These are phyloP conservation scores for Achaetomium macrosporum DNA, from an alignment of 2,329 filamentous ascomycete species.

Conservation along the genomic window DNA sequence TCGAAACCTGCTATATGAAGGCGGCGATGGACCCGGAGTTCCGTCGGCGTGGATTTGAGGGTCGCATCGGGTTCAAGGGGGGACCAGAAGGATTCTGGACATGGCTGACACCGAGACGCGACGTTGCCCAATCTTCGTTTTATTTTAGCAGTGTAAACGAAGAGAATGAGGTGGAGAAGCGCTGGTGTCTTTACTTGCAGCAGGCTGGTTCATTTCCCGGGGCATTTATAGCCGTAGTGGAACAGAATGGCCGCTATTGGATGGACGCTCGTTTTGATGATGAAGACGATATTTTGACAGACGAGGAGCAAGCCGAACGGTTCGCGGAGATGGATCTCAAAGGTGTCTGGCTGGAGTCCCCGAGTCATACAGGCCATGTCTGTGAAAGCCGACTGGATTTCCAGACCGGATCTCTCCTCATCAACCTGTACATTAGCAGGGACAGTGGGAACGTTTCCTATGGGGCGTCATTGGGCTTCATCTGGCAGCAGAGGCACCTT, in stretches of 20 bases:
- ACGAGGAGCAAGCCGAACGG: not conserved
- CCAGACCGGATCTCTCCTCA: not conserved
- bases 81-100: not conserved
- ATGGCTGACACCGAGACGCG: not conserved
- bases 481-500: no score
- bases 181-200: not conserved
- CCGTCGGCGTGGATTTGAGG: no score
- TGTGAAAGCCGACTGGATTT: not conserved
- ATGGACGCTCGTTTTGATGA: not conserved
- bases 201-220: not conserved
- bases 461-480: not conserved
- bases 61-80: no score
- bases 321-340: not conserved
- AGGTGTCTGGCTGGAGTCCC: not conserved
- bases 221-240: not conserved
- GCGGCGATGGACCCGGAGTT: not conserved
- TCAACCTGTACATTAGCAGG: not conserved
- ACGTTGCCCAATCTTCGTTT: not conserved
- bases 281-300: not conserved
- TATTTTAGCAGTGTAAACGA: not conserved
- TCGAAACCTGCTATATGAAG: not conserved
- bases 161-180: not conserved
- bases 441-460: not conserved
- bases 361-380: not conserved
- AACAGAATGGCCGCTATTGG: not conserved